Base-by-base conservation (phyloP, 2,329 filamentous ascomycete genomes). In the Arthroderma uncinatum region DNA sequence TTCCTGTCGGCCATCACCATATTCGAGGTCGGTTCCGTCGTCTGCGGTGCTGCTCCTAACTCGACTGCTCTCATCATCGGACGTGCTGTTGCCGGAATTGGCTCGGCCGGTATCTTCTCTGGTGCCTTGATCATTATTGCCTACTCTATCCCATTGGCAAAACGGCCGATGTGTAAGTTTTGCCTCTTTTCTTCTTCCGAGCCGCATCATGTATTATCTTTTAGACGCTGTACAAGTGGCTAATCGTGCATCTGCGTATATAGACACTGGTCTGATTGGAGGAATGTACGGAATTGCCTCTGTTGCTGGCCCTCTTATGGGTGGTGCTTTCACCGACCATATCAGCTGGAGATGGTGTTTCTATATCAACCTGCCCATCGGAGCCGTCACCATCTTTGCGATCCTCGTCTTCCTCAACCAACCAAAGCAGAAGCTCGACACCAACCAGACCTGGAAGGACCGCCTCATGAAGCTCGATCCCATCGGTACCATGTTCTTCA, bases 401-500 rank as follows among this genome's bases (percentile, higher is more conserved):
- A n/a, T 62, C 0, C 48, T 64, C 1, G 56, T 68, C 2, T 59
- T 67, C 42, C 47, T 66, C 16, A n/a, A n/a, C n/a, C n/a, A n/a
- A n/a, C n/a, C n/a, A n/a, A n/a, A n/a, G n/a, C n/a, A n/a, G n/a
- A n/a, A n/a, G n/a, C 60, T 68, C 10, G 55, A 65, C 8, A 47
- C 65, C 1, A 60, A 60, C n/a, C 9, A 44, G 56, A 7, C 25
- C 53, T 4, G 7, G 19, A 9, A 33, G 42, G 1, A 53, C 60
- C 23, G 54, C 53, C 8, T 70, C 8, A 23, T 54, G 7, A 62
- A 65, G 50, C 65, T 84, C 53, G 82, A 85, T 58, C 80, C 80
- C 0, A 64, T 83, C 1, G 82, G 83, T 25, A 83, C 80, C 6
- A 64, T 79, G 12, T 76, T 83, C 66, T 80, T 86, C 61, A 68